These are phyloP conservation scores for Reticulascus tulasneorum DNA, from an alignment of 2,329 filamentous ascomycete species.

Conservation along the genomic window DNA sequence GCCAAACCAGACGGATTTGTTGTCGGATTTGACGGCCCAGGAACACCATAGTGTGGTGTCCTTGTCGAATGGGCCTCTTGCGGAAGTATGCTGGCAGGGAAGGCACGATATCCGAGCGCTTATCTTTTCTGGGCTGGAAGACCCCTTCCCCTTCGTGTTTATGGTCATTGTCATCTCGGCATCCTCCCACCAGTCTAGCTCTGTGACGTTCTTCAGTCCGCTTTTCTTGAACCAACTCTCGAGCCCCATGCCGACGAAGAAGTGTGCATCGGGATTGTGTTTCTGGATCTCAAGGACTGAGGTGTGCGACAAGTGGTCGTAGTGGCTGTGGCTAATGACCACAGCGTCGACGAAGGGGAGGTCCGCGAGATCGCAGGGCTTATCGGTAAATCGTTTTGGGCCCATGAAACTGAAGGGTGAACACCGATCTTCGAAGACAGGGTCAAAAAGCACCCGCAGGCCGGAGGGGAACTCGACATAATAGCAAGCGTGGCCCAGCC, in stretches of 20 bases:
- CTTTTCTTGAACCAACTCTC: conserved; percentile 73
- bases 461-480: conserved; percentile 86
- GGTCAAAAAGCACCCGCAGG: conserved; percentile 86
- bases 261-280: conserved; percentile 73
- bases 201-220: conserved; percentile 74
- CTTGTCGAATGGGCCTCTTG: conserved; percentile 64
- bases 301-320: conserved; percentile 81
- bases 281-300: conserved; percentile 68
- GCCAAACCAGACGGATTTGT: conserved; percentile 79
- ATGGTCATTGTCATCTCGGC: conserved; percentile 63
- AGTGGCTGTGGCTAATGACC: conserved; percentile 86
- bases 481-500: conserved; percentile 94
- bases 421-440: conserved; percentile 86
- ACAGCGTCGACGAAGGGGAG: conserved; percentile 74
- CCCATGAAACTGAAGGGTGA: conserved; percentile 67
- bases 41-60: conserved; percentile 81
- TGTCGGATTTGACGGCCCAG: conserved; percentile 73
- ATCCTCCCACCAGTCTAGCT: conserved; percentile 95
- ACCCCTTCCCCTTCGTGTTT: conserved; percentile 23
- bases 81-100: conserved; percentile 79
- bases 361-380: conserved; percentile 72
- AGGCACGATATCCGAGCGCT: conserved; percentile 71
- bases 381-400: conserved; percentile 73
- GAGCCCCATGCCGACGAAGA: conserved; percentile 82
- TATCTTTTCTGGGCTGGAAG: conserved; percentile 45